Evolutionary conservation across 768 basidiomycete genomes (phyloP), one percentile per base, ranked within the genome.

Genomic region (Stropharia rugosoannulata): DNA sequence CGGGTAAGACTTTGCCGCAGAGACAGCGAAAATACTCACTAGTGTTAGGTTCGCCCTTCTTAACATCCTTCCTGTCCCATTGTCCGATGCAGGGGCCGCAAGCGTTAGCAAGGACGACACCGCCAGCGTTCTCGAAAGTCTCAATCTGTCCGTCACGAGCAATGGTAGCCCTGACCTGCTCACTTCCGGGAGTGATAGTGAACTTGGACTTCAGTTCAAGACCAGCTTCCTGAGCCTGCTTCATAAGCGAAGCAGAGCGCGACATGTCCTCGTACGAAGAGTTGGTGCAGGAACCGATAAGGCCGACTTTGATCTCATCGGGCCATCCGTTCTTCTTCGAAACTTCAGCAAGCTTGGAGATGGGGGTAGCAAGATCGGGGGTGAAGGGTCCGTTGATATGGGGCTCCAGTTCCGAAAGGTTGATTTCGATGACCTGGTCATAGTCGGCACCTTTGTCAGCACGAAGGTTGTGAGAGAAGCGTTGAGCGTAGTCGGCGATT

Each of bases 181-280:
- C 97, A 44, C 92, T 94, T 71, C 97, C 97, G 59, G 97, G 97
- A 56, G 97, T 98, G 73, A 99, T 89, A 56, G 94, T 98, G 85
- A 97, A 98, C 77, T 87, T 86, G 78, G 91, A 93, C 85, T 95
- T 91, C 70, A 86, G 82, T 57, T 82, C 77, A 47, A 98, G 81
- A 63, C 97, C 97, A 68, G 96, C 96, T 5, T 80, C 79, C 49
- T 86, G 74, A 57, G 97, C 97, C 73, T 99, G 87, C 64, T 81
- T 82, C 62, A 92, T 94, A 69, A 99, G 97, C 43, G 90, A 90
- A 27, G 94, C 96, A 38, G 96, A 91, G 69, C 97, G 94, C 37
- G 94, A 90, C 96, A 98, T 97, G 76, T 99, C 97, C 78, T 99
- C 97, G 70, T 99, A 99, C 35, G 97, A 98, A 45, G 97, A 98